A percentile compares a stretch with the other conserved stretches of the same genome.
Conservation (phyloP, 257 asterid genomes). For the Catharanthus roseus region DNA sequence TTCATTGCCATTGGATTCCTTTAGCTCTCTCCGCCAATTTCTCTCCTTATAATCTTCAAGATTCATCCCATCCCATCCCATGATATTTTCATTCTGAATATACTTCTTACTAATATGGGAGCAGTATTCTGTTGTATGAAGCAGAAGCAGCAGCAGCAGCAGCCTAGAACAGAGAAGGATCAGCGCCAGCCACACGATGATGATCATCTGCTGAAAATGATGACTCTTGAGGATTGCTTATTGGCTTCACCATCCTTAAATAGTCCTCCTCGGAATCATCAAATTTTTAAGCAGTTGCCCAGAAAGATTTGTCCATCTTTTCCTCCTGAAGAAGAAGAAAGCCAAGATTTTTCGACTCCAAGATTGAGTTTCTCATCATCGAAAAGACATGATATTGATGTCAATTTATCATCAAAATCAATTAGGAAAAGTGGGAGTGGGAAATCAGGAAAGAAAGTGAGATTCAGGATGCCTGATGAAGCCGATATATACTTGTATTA, state of each 20-base stretch:
- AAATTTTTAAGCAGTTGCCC: constrained; percentile 7
- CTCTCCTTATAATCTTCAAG: background rate
- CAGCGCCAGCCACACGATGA: background rate
- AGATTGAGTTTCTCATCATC: constrained; percentile 1
- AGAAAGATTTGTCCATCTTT: constrained; percentile 12
- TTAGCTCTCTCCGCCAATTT: constrained; percentile 7
- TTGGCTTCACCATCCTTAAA: constrained; percentile 12
- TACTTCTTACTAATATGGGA: constrained; percentile 19
- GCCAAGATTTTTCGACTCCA: constrained; percentile 6
- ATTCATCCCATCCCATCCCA: too few species aligned
- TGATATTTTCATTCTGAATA: too few species aligned
- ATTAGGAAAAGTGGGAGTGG: constrained; percentile 3
- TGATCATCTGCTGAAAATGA: too few species aligned
- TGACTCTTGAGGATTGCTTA: constrained; percentile 17
- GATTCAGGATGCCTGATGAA: constrained; percentile 16
- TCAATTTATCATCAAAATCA: background rate
- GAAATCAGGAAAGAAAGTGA: constrained; percentile 17
- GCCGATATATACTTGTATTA: constrained; percentile 18
- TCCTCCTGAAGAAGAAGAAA: background rate
- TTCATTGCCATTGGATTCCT: too few species aligned
- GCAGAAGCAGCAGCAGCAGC: background rate
- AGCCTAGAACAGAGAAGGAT: too few species aligned
- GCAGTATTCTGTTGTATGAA: constrained; percentile 15
- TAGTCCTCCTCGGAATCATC: constrained; percentile 7
- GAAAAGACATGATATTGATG: constrained; percentile 1